Base-by-base conservation (phyloP, 75 land plant species). In the Azolla pinnata region DNA sequence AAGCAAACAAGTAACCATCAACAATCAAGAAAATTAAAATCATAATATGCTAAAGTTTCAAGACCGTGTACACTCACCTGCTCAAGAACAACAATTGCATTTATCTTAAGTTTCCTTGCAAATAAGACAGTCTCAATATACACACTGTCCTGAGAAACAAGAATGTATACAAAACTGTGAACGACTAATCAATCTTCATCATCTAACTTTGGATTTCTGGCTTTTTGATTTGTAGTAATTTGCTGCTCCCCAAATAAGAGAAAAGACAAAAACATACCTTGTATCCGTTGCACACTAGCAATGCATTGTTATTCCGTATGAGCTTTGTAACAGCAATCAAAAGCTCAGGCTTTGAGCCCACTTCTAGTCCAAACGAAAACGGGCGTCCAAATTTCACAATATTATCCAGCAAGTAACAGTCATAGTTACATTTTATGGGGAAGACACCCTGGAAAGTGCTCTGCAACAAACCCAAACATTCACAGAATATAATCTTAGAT, bases 241-340 rank as follows among this genome's bases (percentile, higher is more conserved):
- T n/a, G n/a, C n/a, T n/a, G n/a, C n/a, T n/a, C n/a, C n/a, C n/a
- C n/a, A n/a, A n/a, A n/a, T n/a, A n/a, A n/a, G n/a, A n/a, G n/a
- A n/a, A n/a, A n/a, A n/a, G n/a, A n/a, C n/a, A n/a, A 51, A 31
- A 27, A 0, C 18, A 68, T 74, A 59, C 77, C 75, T 72, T 75
- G 59, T 75, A 75, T 65, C 78, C 76, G 35, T 75, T 75, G 77
- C 78, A 75, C 50, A 75, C 49, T 29, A 75, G 76, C 51, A 75
- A 56, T 25, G 70, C 69, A 23, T 75, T 72, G 31, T 24, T 60
- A 31, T 52, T 75, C 25, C 70, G 16, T 47, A 79, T 66, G 23
- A 75, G 47, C 57, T 72, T 72, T 31, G 77, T 59, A 50, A 75
- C 52, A 0, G 78, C 78, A 20, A 72, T 65, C 17, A 75, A 70